Evolutionary conservation across 768 basidiomycete species (phyloP).

Genomic region (Lentinula aciculospora): DNA sequence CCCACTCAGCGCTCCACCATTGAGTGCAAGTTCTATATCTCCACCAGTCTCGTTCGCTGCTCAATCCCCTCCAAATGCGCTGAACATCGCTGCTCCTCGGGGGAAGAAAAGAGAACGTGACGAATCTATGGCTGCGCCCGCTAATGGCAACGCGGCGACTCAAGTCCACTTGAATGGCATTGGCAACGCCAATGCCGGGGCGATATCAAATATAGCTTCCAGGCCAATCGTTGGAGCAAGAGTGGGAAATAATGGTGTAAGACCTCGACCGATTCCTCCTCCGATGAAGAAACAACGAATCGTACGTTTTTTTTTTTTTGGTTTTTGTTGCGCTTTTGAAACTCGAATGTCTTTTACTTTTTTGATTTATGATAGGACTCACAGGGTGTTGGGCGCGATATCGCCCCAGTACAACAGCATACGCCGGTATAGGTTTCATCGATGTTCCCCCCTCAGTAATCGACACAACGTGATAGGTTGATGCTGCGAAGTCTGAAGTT

Average conservation of each 20-base stretch:
- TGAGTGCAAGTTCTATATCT: slow-evolving; percentile 10
- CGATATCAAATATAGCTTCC: slow-evolving; percentile 14
- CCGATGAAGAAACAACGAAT: slow-evolving; percentile 61
- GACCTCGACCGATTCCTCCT: slow-evolving; percentile 51
- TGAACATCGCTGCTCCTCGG: slow-evolving; percentile 12
- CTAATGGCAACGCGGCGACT: background rate
- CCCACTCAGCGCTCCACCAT: slow-evolving; percentile 14
- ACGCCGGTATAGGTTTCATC: slow-evolving; percentile 34
- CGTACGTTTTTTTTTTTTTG: slow-evolving; percentile 35
- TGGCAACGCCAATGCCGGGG: background rate
- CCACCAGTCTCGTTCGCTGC: slow-evolving; percentile 7
- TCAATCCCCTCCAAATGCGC: slow-evolving; percentile 12
- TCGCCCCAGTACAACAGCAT: slow-evolving; percentile 57
- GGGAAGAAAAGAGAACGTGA: slow-evolving; percentile 15
- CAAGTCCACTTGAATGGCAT: background rate
- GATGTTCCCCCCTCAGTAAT: too few relatives aligned
- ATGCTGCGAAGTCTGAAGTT: too few relatives aligned
- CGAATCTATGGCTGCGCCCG: background rate
- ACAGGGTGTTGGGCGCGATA: slow-evolving; percentile 58
- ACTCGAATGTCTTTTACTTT: slow-evolving; percentile 4
- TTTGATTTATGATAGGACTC: slow-evolving; percentile 36
- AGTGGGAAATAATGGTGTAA: slow-evolving; percentile 50
- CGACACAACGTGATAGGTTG: too few relatives aligned
- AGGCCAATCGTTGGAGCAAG: slow-evolving; percentile 42
- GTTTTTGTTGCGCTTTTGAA: slow-evolving; percentile 7